phyloP scores from a whole-genome alignment of 78 protist genomes.

The Dictyostelium brefeldianum region DNA sequence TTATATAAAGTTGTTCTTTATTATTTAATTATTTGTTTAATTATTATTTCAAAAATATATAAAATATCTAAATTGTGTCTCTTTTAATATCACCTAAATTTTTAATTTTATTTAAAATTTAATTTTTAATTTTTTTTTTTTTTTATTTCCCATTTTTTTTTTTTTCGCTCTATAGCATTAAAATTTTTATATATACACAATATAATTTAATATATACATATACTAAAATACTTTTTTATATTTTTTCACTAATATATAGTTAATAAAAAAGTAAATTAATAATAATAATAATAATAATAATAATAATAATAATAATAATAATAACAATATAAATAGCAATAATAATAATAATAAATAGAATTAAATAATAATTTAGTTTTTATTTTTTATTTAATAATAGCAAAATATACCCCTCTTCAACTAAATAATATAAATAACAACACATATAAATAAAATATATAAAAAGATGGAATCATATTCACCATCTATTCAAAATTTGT shows the following conservation, averaged over 20 bases:
- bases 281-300: not conserved
- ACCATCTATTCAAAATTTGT: slow-evolving; percentile 70
- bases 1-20: no score
- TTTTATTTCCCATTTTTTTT: not conserved
- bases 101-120: not conserved
- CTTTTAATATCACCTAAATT: no score
- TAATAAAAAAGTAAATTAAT: not conserved
- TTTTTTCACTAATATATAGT: not conserved
- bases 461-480: slow-evolving; percentile 69
- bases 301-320: slow-evolving; percentile 3
- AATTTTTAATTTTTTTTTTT: not conserved
- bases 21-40: not conserved
- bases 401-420: not conserved
- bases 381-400: not conserved
- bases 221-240: no score
- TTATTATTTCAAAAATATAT: not conserved
- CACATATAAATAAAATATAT: not conserved
- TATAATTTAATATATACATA: no score
- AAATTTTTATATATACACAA: no score
- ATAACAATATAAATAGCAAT: not conserved
- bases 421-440: not conserved
- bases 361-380: not conserved
- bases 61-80: no score
- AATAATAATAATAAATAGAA: slow-evolving; percentile 9
- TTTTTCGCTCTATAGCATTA: no score